Base-by-base conservation (phyloP, 495 filamentous ascomycete species). In the Aspergillus wentii region DNA sequence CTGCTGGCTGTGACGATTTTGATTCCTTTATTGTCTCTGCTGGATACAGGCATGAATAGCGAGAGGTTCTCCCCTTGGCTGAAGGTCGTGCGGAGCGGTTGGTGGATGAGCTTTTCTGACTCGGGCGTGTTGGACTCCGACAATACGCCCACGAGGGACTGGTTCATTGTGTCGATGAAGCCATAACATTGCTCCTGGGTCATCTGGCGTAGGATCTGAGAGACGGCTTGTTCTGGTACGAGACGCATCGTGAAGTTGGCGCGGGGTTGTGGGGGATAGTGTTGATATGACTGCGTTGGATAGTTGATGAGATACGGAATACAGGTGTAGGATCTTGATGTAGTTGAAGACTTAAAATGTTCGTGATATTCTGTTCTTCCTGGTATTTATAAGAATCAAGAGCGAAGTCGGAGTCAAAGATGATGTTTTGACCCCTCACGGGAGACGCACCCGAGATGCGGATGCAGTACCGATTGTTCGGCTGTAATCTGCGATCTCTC, bases 41-140 rank as follows among this genome's bases (percentile, higher is more conserved):
- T 71, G 25, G 70, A 78, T 2, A 86, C 86, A 1, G 92, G 92
- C 92, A 96, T 98, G 62, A 95, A 94, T 19, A 97, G 72, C 4
- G 85, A 92, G 2, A 83, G 87, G 35, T 81, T 64, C 28, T 62
- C 70, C 21, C 84, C 79, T 56, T 83, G 83, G 8, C 68, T 69
- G 39, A 91, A 74, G 2, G 78, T 71, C 2, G 82, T 84, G 23
- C 91, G 79, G 36, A 82, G 75, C 4, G 91, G 90, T 51, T 95
- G 88, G 44, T 86, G 81, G 32, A 75, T 71, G 8, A 48, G 40
- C 20, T 46, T 50, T 14, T 57, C 51, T 14, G 43, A 38, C 23
- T 26, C 49, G 22, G 53, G 43, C 7, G 50, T 42, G 13, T 30
- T 49, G 8, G 51, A 46, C 35, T 68, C 54, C 6, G 50, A 41